Base-by-base conservation (phyloP, 2,329 filamentous ascomycete species). In the Diaporthe australafricana region DNA sequence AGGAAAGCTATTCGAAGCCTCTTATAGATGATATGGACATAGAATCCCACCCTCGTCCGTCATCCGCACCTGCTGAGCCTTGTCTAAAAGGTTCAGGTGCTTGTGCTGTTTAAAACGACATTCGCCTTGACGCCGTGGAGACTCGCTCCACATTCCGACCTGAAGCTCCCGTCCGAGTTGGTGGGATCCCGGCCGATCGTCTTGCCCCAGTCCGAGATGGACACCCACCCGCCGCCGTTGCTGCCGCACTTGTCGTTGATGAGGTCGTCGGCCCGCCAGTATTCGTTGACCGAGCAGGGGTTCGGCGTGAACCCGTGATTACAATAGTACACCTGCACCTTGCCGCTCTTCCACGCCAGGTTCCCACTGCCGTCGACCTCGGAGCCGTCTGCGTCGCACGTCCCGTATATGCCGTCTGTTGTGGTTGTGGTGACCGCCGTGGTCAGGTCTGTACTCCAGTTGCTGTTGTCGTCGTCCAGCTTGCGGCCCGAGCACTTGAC, bases 201-300 rank as follows among this genome's bases (percentile, higher is more conserved):
- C 38, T 72, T 62, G 17, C 57, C 56, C 72, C 66, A 66, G 35
- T 69, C 70, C 20, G 72, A 71, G 2, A 73, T 70, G 6, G 32
- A 45, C 25, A 73, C 72, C 72, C 72, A 73, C 16, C 72, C 72
- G 0, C 72, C 72, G 16, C 72, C 72, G 25, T 67, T 47, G 6
- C 45, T 35, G 35, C 72, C 72, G 30, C 72, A 73, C 7, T 48
- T 70, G n/a, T 72, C 47, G 16, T 56, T 68, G 40, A 73, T 73
- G 35, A 73, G 72, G 27, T 68, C 72, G 35, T 73, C 66, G n/a
- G 72, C 72, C 12, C 72, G 66, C 72, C 72, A 73, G 66, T 73
- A 73, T n/a, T 73, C 72, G 47, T 73, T 73, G 3, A 73, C 35
- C 11, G 63, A 56, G 57, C 72, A 73, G 5, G 65, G 56, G 22